Evolutionary conservation across 1,284 basidiomycete species (phyloP), one percentile per base, ranked within the genome.

Genomic region (Sphagnurus paluster): DNA sequence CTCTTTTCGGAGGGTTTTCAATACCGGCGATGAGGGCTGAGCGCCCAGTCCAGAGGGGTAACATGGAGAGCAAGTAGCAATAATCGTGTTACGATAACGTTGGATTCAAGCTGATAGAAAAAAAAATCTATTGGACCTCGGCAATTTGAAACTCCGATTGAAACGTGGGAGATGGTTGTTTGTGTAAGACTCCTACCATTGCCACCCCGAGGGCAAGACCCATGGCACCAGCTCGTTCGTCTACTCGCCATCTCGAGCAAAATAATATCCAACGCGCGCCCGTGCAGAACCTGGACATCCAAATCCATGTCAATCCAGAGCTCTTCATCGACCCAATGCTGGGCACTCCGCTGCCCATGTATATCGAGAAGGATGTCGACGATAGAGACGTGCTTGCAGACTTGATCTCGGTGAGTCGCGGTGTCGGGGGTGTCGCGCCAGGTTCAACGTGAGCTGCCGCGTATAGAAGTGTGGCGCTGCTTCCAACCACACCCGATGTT

Each of bases 321-420:
- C 72, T 90, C 48, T 91, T 91, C 60, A 67, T 87, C 45, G 88
- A 91, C 62, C 85, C 84, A 53, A 83, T 87, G 77, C 77, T 87
- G 65, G 88, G 89, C 57, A 79, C 74, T 1, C 81, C 87, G 1
- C 75, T 91, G 41, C 65, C 76, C 17, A 74, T 90, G 52, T 91
- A 85, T 68, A 75, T 91, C 56, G 85, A 89, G 58, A 86, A 87
- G 56, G 87, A 90, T 46, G 84, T 91, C 25, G 70, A 77, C 24
- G 80, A 88, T 66, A 79, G 78, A 58, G 80, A 84, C 23, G 57
- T 64, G 43, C 68, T 91, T 43, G 71, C 77, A 26, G 76, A 80
- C 43, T 68, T 87, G 49, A 75, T 91, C 56, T 70, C 71, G 44
- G 88, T 89, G 60, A 58, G 78, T 74, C 48, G 49, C 40, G 55